These are phyloP conservation scores for Sporothrix dimorphospora DNA, from an alignment of 2,329 filamentous ascomycete species.

Conservation along the genomic window DNA sequence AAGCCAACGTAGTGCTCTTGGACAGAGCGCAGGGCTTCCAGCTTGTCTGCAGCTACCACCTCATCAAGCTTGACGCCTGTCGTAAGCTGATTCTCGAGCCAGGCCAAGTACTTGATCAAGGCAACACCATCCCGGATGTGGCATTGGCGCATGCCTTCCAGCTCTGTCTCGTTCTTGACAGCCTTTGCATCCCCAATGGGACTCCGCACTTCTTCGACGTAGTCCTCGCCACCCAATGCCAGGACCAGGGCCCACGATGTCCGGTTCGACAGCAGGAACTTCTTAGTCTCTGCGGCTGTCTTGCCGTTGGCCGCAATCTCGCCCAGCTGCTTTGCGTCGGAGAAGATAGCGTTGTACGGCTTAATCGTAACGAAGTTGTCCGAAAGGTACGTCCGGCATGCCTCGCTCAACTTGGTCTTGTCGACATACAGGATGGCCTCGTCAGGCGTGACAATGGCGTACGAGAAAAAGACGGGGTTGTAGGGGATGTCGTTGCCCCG, in stretches of 20 bases:
- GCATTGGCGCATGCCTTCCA: constrained; percentile 90
- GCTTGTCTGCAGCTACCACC: constrained; percentile 86
- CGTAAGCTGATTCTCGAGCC: constrained; percentile 87
- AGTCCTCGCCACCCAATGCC: constrained; percentile 80
- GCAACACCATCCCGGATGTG: constrained; percentile 93
- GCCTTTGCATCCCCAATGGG: constrained; percentile 90
- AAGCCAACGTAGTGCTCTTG: constrained; percentile 80
- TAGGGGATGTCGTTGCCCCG: constrained; percentile 94
- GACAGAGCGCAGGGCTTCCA: constrained; percentile 73
- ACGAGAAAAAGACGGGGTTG: constrained; percentile 98
- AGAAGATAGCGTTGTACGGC: constrained; percentile 81
- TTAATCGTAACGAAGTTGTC: constrained; percentile 72
- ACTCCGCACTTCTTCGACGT: constrained; percentile 84
- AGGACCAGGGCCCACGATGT: constrained; percentile 92
- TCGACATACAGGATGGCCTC: constrained; percentile 84
- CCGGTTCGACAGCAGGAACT: constrained; percentile 84
- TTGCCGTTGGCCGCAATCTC: constrained; percentile 37
- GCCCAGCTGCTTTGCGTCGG: constrained; percentile 70
- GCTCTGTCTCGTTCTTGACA: constrained; percentile 86
- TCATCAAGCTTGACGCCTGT: constrained; percentile 80
- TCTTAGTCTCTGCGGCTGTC: constrained; percentile 49
- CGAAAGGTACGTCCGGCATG: constrained; percentile 70
- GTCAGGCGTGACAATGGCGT: constrained; percentile 80
- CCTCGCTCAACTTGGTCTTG: constrained; percentile 70
- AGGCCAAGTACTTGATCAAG: constrained; percentile 89